These are phyloP conservation scores for Microbotryomycetes sp. DNA, from an alignment of 1,284 basidiomycete genomes.

Conservation along the genomic window DNA sequence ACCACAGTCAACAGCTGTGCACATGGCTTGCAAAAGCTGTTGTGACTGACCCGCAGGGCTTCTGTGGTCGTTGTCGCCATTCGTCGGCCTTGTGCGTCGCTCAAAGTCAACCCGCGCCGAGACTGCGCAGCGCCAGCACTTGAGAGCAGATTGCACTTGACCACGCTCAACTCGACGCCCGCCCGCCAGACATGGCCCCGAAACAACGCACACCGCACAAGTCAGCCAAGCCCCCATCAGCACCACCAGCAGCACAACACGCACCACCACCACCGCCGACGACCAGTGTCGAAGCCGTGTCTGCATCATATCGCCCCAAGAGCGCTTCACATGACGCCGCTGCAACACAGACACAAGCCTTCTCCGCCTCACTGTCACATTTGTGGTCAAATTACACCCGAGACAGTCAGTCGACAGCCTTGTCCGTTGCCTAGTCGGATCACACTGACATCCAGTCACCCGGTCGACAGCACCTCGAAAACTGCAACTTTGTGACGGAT, in stretches of 20 bases:
- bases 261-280: background rate
- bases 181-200: background rate
- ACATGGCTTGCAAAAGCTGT: too few relatives aligned
- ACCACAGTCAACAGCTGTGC: too few relatives aligned
- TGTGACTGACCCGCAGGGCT: too few relatives aligned
- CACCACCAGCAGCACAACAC: background rate
- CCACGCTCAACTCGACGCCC: background rate
- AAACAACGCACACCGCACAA: background rate
- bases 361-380: background rate
- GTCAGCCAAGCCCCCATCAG: background rate
- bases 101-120: too few relatives aligned
- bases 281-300: background rate
- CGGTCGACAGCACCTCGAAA: conserved; percentile 52
- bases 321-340: background rate
- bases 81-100: too few relatives aligned
- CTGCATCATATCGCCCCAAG: background rate
- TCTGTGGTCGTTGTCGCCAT: too few relatives aligned
- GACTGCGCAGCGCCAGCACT: too few relatives aligned
- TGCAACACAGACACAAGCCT: background rate
- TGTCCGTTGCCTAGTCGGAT: background rate
- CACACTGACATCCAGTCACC: background rate
- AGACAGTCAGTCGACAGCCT: background rate
- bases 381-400: background rate
- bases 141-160: background rate
- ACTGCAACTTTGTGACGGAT: conserved; percentile 88